phyloP scores from a whole-genome alignment of 2,329 filamentous ascomycete genomes.

The Xylaria digitata region DNA sequence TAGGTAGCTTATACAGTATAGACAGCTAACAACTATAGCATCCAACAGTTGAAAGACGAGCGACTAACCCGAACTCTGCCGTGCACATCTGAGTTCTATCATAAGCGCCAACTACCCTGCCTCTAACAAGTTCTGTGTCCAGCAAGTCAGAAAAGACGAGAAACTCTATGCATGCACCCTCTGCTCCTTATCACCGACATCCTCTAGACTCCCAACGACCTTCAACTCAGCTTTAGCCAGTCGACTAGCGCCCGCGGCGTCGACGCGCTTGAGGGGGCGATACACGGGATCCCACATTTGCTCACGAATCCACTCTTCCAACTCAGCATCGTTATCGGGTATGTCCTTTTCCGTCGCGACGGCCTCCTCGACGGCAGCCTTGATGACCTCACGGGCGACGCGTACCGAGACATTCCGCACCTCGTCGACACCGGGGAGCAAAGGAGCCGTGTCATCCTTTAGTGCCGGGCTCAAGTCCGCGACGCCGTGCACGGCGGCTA shows the following conservation, averaged over 20 bases:
- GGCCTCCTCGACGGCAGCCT: slow-evolving; percentile 74
- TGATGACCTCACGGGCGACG: slow-evolving; percentile 81
- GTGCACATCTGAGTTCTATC: too few species aligned
- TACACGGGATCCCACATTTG: slow-evolving; percentile 86
- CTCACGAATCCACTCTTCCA: slow-evolving; percentile 78
- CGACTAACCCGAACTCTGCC: too few species aligned
- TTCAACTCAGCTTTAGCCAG: slow-evolving; percentile 70
- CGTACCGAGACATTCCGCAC: slow-evolving; percentile 81
- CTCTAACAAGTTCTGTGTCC: too few species aligned
- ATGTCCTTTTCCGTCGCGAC: slow-evolving; percentile 74
- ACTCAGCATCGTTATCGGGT: slow-evolving; percentile 63
- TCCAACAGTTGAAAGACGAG: too few species aligned
- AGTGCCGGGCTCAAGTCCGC: slow-evolving; percentile 78
- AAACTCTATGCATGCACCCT: slow-evolving; percentile 2
- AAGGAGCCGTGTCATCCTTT: slow-evolving; percentile 68
- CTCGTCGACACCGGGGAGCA: slow-evolving; percentile 80
- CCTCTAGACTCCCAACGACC: slow-evolving; percentile 55
- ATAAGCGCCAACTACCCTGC: too few species aligned
- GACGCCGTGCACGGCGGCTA: slow-evolving; percentile 80
- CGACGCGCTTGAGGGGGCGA: slow-evolving; percentile 69
- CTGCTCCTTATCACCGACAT: slow-evolving; percentile 35
- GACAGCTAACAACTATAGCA: too few species aligned
- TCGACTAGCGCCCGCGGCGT: slow-evolving; percentile 62
- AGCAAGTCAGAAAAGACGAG: not conserved
- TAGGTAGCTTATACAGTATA: too few species aligned